These are phyloP conservation scores for Dactylellina cionopaga DNA, from an alignment of 2,329 filamentous ascomycete genomes.

Conservation along the genomic window DNA sequence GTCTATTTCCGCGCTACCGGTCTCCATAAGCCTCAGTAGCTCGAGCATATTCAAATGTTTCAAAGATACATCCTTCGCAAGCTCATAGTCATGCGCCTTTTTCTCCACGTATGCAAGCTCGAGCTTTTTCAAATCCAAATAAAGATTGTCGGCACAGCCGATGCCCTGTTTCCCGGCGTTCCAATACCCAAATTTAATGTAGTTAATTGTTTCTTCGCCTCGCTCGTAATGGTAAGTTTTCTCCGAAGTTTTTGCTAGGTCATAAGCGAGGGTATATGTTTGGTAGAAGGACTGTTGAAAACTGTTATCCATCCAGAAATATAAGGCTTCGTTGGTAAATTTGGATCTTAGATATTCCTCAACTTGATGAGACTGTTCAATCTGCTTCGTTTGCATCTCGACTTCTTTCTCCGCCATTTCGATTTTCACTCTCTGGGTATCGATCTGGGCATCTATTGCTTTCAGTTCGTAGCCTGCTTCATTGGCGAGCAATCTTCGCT, in stretches of 20 bases:
- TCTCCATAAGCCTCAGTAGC: slow-evolving; percentile 55
- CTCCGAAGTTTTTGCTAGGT: slow-evolving; percentile 57
- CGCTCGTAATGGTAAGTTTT: slow-evolving; percentile 56
- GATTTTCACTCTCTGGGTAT: slow-evolving; percentile 44
- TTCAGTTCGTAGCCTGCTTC: slow-evolving; percentile 57
- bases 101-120: slow-evolving; percentile 55
- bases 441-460: slow-evolving; percentile 57
- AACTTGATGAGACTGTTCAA: slow-evolving; percentile 52
- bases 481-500: slow-evolving; percentile 57
- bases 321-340: slow-evolving; percentile 58
- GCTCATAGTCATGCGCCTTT: slow-evolving; percentile 56
- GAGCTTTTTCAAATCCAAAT: slow-evolving; percentile 56
- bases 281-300: background rate
- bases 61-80: slow-evolving; percentile 59
- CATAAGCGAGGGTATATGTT: slow-evolving; percentile 50
- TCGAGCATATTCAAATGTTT: slow-evolving; percentile 56
- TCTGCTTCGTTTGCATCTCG: slow-evolving; percentile 52
- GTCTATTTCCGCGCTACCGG: slow-evolving; percentile 54
- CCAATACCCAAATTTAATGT: slow-evolving; percentile 55
- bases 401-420: slow-evolving; percentile 54
- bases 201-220: background rate
- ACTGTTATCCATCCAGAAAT: slow-evolving; percentile 56
- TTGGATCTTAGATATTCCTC: slow-evolving; percentile 55
- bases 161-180: slow-evolving; percentile 56
- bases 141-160: slow-evolving; percentile 56